Percentiles rank a stretch among this genome's conserved stretches.
Conservation (phyloP, 2,329 filamentous ascomycete species). For the Penicillium oxalicum region DNA sequence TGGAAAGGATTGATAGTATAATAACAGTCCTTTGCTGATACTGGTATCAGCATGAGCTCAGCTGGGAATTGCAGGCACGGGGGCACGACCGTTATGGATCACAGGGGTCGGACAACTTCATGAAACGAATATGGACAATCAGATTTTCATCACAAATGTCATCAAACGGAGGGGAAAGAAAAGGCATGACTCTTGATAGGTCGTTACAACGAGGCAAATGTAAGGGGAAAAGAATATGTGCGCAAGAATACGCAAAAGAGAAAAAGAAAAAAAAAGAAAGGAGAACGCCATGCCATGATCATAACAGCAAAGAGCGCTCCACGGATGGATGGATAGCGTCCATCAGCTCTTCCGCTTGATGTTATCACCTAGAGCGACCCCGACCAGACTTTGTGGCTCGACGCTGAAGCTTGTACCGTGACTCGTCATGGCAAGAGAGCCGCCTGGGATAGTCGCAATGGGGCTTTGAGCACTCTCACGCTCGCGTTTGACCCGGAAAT, state of each 20-base stretch:
- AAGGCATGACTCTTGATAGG: conserved; percentile 2
- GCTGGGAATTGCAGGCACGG: too few relatives aligned
- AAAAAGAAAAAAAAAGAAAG: background rate
- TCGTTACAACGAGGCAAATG: background rate
- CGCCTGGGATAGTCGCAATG: conserved; percentile 11
- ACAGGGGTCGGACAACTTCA: background rate
- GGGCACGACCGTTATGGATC: too few relatives aligned
- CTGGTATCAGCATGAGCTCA: too few relatives aligned
- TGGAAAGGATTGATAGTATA: too few relatives aligned
- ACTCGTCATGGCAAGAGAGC: conserved; percentile 9
- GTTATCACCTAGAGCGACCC: conserved; percentile 30
- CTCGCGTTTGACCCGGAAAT: conserved; percentile 68
- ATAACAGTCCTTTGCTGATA: too few relatives aligned
- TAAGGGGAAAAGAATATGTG: background rate
- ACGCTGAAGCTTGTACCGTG: conserved; percentile 20
- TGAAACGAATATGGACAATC: background rate
- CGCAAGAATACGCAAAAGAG: background rate
- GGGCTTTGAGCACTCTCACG: conserved; percentile 33
- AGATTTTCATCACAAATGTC: background rate
- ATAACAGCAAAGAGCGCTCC: background rate
- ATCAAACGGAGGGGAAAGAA: background rate
- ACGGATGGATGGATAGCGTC: background rate
- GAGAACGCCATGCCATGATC: background rate
- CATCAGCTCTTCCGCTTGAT: conserved; percentile 21
- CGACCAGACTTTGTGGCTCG: conserved; percentile 33